These are phyloP conservation scores for Corchorus capsularis DNA, from an alignment of 345 rosid species.

Conservation along the genomic window DNA sequence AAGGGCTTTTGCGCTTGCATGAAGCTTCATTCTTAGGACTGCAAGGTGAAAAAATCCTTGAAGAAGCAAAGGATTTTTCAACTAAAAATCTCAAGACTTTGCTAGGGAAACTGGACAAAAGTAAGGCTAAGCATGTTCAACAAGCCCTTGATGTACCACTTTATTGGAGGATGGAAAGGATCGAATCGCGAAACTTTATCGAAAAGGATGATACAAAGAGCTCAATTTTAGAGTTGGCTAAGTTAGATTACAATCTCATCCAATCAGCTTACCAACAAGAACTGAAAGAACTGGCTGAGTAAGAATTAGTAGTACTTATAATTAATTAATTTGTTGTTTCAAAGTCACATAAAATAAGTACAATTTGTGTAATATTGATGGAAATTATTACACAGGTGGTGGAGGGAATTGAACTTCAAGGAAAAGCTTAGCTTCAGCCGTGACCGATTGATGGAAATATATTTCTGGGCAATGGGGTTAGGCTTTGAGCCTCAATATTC, in stretches of 20 bases:
- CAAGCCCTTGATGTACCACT: slow-evolving; percentile 3
- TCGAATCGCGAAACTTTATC: slow-evolving; percentile 3
- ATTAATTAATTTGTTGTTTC: neutral
- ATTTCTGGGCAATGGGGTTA: slow-evolving; percentile 42
- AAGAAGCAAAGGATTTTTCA: neutral
- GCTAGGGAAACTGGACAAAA: neutral
- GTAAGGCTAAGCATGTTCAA: slow-evolving; percentile 8
- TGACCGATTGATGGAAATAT: slow-evolving; percentile 52
- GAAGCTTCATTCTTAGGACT: slow-evolving; percentile 13
- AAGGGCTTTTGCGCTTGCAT: slow-evolving; percentile 3
- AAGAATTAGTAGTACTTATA: neutral
- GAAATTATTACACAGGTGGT: slow-evolving; percentile 25
- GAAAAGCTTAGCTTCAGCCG: slow-evolving; percentile 39
- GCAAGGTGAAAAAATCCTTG: neutral
- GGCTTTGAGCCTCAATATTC: slow-evolving; percentile 30
- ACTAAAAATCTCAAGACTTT: neutral
- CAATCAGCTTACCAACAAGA: slow-evolving; percentile 10
- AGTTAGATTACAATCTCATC: slow-evolving; percentile 14
- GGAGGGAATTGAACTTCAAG: slow-evolving; percentile 34
- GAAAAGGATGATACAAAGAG: neutral
- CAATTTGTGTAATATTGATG: neutral
- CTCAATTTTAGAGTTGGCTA: slow-evolving; percentile 12
- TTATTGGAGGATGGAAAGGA: slow-evolving; percentile 16
- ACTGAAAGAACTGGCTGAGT: slow-evolving; percentile 12
- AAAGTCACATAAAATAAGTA: neutral